Conservation (phyloP, 305 asterid genomes). For the Fraxinus latifolia region DNA sequence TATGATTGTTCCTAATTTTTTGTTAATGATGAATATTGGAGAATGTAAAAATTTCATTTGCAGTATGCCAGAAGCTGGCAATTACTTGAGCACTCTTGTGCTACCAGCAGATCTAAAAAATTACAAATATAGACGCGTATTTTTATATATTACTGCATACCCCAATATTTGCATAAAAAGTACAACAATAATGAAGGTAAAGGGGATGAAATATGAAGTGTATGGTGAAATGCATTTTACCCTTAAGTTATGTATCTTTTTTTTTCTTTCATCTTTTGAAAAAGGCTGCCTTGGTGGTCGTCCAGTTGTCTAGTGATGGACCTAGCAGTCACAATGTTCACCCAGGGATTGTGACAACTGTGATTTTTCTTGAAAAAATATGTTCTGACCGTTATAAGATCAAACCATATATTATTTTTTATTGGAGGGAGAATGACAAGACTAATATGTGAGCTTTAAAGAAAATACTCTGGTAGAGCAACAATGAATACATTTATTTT, state of each 20-base stretch:
- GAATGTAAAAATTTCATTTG: background rate
- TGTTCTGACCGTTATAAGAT: background rate
- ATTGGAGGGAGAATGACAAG: background rate
- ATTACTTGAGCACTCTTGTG: background rate
- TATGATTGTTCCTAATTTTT: background rate
- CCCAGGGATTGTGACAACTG: background rate
- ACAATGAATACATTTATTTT: background rate
- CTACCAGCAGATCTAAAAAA: background rate
- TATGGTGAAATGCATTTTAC: background rate
- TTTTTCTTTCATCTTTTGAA: background rate
- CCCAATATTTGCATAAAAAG: background rate
- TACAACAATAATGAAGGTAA: background rate
- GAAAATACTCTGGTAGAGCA: background rate
- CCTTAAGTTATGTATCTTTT: background rate
- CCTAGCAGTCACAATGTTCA: background rate
- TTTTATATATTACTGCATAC: background rate
- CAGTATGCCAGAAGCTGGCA: background rate
- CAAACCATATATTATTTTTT: background rate
- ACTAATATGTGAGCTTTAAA: background rate
- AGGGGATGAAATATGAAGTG: background rate
- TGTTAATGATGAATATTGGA: background rate
- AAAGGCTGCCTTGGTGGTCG: background rate
- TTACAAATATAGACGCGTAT: background rate
- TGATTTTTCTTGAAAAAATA: background rate
- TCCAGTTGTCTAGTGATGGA: background rate